These are phyloP conservation scores for Irpex lacteus DNA, from an alignment of 1,284 basidiomycete genomes.

Conservation along the genomic window DNA sequence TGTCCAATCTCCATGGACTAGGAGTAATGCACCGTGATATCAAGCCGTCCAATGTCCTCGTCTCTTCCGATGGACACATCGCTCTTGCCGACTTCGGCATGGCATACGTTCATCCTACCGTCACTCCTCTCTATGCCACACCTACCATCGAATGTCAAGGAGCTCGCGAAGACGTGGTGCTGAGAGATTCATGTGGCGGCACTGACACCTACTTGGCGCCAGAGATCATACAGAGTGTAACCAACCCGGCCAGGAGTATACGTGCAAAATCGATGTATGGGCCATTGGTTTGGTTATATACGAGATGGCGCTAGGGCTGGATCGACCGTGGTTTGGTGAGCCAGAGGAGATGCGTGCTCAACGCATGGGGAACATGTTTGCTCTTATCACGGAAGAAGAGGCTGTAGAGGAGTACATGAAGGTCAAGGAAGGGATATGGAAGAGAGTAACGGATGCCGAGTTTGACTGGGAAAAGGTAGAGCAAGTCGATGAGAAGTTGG, in stretches of 20 bases:
- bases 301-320: neutral
- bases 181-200: slow-evolving; percentile 13
- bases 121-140: neutral
- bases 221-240: slow-evolving; percentile 41
- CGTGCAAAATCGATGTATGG: neutral
- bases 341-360: neutral
- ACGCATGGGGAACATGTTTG: neutral
- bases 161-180: neutral
- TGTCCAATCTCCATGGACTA: slow-evolving; percentile 18
- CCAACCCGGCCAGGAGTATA: neutral
- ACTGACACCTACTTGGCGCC: slow-evolving; percentile 58
- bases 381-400: neutral
- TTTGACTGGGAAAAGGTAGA: too few relatives aligned
- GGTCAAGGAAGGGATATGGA: too few relatives aligned
- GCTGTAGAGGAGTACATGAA: too few relatives aligned
- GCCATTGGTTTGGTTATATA: neutral
- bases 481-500: neutral
- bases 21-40: slow-evolving; percentile 38
- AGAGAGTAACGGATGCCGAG: too few relatives aligned
- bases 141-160: too few relatives aligned
- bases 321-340: neutral
- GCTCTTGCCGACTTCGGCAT: slow-evolving; percentile 42
- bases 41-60: slow-evolving; percentile 63
- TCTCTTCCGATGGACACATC: slow-evolving; percentile 58
- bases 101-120: neutral